These are phyloP conservation scores for Pachyrhizus erosus DNA, from an alignment of 306 rosid genomes.

Conservation along the genomic window DNA sequence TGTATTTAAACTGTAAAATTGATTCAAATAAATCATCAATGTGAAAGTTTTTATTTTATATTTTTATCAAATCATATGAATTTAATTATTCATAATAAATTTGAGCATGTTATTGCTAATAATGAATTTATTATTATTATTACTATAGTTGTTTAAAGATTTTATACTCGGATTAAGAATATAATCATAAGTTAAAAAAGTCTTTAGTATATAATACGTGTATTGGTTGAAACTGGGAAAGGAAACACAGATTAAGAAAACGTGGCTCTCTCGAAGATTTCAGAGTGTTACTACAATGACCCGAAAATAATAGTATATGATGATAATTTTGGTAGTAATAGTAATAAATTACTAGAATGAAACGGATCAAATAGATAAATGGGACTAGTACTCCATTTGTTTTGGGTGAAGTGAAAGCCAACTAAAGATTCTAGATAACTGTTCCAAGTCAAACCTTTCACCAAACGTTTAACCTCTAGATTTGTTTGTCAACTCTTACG, in stretches of 20 bases:
- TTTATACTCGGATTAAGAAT: background rate
- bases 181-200: no score
- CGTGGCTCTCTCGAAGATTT: background rate
- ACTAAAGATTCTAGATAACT: conserved; percentile 40
- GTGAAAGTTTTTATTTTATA: no score
- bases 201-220: no score
- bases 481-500: conserved; percentile 41
- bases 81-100: background rate
- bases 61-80: background rate
- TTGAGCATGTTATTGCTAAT: background rate
- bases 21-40: no score
- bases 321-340: background rate
- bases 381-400: no score
- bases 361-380: conserved; percentile 1
- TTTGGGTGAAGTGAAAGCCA: conserved; percentile 50
- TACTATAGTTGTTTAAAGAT: no score
- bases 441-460: conserved; percentile 48
- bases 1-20: background rate
- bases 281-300: background rate
- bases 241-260: background rate
- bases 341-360: conserved; percentile 25
- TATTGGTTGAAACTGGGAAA: background rate
- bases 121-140: no score
- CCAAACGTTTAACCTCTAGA: conserved; percentile 24
- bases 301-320: background rate